phyloP scores from a whole-genome alignment of 106 monocot species.

The Allium sativum region DNA sequence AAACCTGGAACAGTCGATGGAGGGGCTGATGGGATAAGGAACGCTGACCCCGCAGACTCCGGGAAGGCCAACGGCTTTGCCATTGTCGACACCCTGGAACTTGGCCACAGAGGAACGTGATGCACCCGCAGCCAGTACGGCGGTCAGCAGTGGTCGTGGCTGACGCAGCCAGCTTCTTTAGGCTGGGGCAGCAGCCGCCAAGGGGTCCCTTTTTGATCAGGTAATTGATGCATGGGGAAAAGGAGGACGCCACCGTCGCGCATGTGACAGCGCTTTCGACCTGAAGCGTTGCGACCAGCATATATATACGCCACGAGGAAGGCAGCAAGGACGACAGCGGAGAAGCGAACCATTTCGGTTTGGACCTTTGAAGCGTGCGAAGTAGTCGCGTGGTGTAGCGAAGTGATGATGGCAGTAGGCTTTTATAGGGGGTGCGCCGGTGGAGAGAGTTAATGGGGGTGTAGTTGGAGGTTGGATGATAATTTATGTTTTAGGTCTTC shows the following conservation, averaged over 20 bases:
- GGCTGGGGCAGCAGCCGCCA: constrained; percentile 17
- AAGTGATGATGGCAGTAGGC: not conserved
- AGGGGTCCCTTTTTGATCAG: not conserved
- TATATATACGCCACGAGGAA: not conserved
- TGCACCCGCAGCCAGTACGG: constrained; percentile 17
- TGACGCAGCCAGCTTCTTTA: constrained; percentile 3
- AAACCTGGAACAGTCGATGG: constrained; percentile 16
- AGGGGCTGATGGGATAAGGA: constrained; percentile 12
- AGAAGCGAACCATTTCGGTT: not conserved
- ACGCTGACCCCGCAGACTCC: constrained; percentile 13
- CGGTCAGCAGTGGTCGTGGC: constrained; percentile 22
- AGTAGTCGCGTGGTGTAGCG: too few relatives aligned
- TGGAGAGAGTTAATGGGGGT: too few relatives aligned
- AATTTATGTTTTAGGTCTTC: too few relatives aligned
- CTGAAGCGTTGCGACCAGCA: not conserved
- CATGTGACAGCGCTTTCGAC: constrained; percentile 6
- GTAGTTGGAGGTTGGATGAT: too few relatives aligned
- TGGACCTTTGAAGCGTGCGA: too few relatives aligned
- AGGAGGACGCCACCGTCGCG: not conserved
- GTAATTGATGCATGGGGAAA: constrained; percentile 4
- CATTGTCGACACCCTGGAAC: constrained; percentile 5
- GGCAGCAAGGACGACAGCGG: not conserved
- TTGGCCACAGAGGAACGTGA: constrained; percentile 7
- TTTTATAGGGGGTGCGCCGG: too few relatives aligned
- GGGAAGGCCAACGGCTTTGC: constrained; percentile 6